Evolutionary conservation across 208 protist species (phyloP).

Genomic region (Giardia duodenalis): DNA sequence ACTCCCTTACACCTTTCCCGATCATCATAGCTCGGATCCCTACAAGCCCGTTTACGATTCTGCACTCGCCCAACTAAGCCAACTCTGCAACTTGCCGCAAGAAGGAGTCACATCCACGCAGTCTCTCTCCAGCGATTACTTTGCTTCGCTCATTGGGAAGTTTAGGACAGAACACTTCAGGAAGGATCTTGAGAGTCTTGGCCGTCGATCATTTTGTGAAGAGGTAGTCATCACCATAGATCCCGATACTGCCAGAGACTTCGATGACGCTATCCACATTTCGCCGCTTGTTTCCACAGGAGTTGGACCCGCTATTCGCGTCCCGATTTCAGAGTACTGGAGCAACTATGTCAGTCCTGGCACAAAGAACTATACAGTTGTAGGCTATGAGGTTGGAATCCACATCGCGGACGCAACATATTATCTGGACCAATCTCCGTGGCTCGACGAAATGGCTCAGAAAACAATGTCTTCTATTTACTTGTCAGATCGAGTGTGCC

Average conservation of each 20-base stretch:
- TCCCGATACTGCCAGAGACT: slow-evolving; percentile 30
- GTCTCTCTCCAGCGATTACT: neutral
- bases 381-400: slow-evolving; percentile 26
- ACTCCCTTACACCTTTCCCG: neutral
- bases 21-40: neutral
- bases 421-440: neutral
- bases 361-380: neutral
- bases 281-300: neutral
- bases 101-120: neutral
- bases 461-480: slow-evolving; percentile 16
- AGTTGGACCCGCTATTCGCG: neutral
- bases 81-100: neutral
- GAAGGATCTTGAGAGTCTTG: neutral
- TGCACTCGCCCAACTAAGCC: neutral
- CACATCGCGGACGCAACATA: slow-evolving; percentile 40
- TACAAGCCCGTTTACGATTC: neutral
- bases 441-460: slow-evolving; percentile 1
- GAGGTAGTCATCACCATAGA: slow-evolving; percentile 27
- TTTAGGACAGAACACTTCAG: neutral
- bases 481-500: neutral
- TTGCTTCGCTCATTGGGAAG: neutral
- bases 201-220: neutral
- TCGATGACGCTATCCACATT: slow-evolving; percentile 31
- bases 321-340: neutral
- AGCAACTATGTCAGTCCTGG: neutral